Base-by-base conservation (phyloP, 2,329 filamentous ascomycete species). In the Shiraia bambusicola region DNA sequence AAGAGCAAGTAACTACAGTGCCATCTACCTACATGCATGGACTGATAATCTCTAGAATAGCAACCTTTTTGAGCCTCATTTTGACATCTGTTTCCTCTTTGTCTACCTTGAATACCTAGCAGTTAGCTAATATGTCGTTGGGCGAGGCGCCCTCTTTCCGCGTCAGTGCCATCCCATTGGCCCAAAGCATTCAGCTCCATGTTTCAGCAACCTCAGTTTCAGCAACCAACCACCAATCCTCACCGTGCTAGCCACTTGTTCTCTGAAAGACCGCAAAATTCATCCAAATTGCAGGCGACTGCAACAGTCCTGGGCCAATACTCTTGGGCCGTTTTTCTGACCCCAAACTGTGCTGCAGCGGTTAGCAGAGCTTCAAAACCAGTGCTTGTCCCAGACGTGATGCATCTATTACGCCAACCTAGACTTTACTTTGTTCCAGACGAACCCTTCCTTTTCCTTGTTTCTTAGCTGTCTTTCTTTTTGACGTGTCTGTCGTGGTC, bases 311-410 rank as follows among this genome's bases (percentile, higher is more conserved):
- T 61, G 40, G 50, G 52, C 66, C 66, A 69, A 57, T 69, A 40
- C 57, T 50, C 48, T 51, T 25, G 37, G 26, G 25, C 28, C 35
- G 40, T 37, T 54, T 59, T 64, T 58, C 56, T 58, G 32, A 55
- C 43, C 49, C 61, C 63, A 69, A 66, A 69, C 65, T 56, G 61
- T 60, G 57, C 50, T 55, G 56, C 48, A 49, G 66, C 65, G 66
- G 58, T 63, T 69, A 68, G 51, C 49, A 41, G 52, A 59, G 58
- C 65, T 56, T 69, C 63, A 69, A 69, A 67, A 68, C 59, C 50
- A 52, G 47, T 54, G 37, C 33, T 40, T 37, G 39, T 51, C 56
- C 59, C 50, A 48, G 48, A 29, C 47, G 51, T 58, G 52, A 55
- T 65, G 54, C 52, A 39, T 49, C 40, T 49, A 40, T 42, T 45